Evolutionary conservation across 805 yeast species (phyloP).

Genomic region (Lipomyces lipofer): DNA sequence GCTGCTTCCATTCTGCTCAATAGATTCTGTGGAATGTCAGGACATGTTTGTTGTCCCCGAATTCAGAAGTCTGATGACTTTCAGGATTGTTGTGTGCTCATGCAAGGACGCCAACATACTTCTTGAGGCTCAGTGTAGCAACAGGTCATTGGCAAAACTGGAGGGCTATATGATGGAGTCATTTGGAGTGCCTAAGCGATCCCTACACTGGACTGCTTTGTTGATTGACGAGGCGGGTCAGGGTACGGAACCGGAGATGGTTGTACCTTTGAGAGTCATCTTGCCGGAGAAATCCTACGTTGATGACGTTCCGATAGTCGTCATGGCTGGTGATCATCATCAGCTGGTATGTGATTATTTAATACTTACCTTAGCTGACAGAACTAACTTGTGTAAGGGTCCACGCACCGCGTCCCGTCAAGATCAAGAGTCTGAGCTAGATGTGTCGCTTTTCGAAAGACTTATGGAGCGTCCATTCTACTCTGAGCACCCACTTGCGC

Average conservation of each 20-base stretch:
- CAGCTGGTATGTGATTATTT: slow-evolving; percentile 16
- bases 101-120: slow-evolving; percentile 23
- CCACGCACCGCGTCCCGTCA: slow-evolving; percentile 23
- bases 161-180: slow-evolving; percentile 15
- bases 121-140: slow-evolving; percentile 21
- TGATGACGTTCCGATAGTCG: slow-evolving; percentile 18
- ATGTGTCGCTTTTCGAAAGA: slow-evolving; percentile 25
- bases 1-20: slow-evolving; percentile 19
- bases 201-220: slow-evolving; percentile 27
- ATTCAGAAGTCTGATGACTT: slow-evolving; percentile 13
- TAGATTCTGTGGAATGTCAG: slow-evolving; percentile 15
- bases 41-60: slow-evolving; percentile 27
- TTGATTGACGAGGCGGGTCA: slow-evolving; percentile 30
- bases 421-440: slow-evolving; percentile 18
- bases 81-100: slow-evolving; percentile 24
- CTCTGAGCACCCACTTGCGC: slow-evolving; percentile 23
- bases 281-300: slow-evolving; percentile 10
- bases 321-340: slow-evolving; percentile 30
- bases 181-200: slow-evolving; percentile 1
- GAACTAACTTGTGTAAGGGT: slow-evolving; percentile 16
- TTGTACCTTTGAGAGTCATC: slow-evolving; percentile 21
- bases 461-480: slow-evolving; percentile 21
- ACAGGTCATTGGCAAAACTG: slow-evolving; percentile 13
- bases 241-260: slow-evolving; percentile 27
- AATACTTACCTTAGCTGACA: too few species aligned